Base-by-base conservation (phyloP, 2,329 filamentous ascomycete species). In the Lachnellula cervina region DNA sequence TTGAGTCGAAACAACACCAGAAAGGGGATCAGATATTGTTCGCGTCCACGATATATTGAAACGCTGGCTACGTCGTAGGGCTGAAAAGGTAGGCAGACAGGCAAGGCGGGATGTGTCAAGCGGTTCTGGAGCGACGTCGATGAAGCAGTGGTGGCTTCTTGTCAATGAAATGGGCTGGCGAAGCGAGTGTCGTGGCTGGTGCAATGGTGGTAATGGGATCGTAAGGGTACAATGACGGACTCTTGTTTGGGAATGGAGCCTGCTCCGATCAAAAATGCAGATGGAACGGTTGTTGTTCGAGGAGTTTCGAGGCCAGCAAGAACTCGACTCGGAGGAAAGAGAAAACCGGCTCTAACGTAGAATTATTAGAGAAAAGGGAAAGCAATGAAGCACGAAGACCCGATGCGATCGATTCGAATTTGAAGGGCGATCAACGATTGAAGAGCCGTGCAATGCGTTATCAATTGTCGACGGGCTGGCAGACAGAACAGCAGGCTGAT, bases 271-370 rank as follows among this genome's bases (percentile, higher is more conserved):
- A 64, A 55, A 67, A 62, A 64, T 63, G 62, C 59, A 59, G 64
- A 65, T 67, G 67, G 63, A 68, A 67, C 65, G 61, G 64, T 65
- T 61, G 62, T 59, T 63, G 67, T 67, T 65, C 65, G 65, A 69
- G 65, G 65, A 67, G 62, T 64, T 67, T 68, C 66, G 67, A 68
- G 67, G 58, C 66, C 66, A 69, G 66, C 67, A 64, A 62, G 65
- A 68, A 66, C 62, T 65, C 63, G 61, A 68, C 66, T 67, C 65
- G 62, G 59, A 51, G 48, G 46, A 46, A 54, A 48, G 53, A 53
- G 58, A 50, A 62, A 56, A 61, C 62, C 59, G 61, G 53, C 60
- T 60, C 51, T 52, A 46, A 54, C 52, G 58, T 56, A 44, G 45
- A 61, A 62, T 55, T 60, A 64, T 59, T 62, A 61, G 51, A 55